A percentile compares a stretch with the other conserved stretches of the same genome.
Conservation (phyloP, 1,284 basidiomycete species). For the Trichosporon sp. region DNA sequence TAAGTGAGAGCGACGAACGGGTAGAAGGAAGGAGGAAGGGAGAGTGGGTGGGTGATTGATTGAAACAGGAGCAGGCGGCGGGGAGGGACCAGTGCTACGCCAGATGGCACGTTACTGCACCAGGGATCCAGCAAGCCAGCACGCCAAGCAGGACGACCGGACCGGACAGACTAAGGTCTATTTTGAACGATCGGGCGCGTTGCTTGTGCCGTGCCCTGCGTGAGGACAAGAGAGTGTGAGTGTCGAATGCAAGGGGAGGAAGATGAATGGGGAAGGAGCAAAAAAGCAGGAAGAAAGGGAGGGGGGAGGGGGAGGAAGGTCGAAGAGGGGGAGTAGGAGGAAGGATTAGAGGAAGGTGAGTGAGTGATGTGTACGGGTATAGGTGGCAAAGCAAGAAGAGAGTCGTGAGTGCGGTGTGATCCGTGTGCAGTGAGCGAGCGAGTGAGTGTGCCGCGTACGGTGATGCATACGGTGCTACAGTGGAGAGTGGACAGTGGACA, state of each 20-base stretch:
- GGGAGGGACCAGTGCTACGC: background rate
- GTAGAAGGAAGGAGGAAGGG: background rate
- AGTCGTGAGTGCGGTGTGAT: no score
- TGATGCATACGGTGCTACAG: background rate
- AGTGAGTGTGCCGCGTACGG: background rate
- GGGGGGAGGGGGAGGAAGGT: background rate
- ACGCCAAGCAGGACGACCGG: background rate
- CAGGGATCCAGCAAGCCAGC: background rate
- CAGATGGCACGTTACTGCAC: background rate
- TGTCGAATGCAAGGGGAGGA: background rate
- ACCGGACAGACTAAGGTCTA: background rate
- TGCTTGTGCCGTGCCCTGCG: background rate
- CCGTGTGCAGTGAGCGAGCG: background rate
- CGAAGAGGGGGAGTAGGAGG: no score
- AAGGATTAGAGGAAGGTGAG: background rate
- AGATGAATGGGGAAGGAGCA: background rate
- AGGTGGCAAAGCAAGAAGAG: background rate
- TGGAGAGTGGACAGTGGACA: background rate
- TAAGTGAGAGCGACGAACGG: background rate
- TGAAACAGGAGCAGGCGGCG: slow-evolving; percentile 6
- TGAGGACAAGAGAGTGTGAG: background rate
- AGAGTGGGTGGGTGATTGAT: slow-evolving; percentile 1
- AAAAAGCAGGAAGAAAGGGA: background rate
- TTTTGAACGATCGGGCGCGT: background rate
- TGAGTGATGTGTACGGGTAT: background rate